phyloP scores from a whole-genome alignment of 1,139 yeast genomes.

The Arxiozyma slooffiae region DNA sequence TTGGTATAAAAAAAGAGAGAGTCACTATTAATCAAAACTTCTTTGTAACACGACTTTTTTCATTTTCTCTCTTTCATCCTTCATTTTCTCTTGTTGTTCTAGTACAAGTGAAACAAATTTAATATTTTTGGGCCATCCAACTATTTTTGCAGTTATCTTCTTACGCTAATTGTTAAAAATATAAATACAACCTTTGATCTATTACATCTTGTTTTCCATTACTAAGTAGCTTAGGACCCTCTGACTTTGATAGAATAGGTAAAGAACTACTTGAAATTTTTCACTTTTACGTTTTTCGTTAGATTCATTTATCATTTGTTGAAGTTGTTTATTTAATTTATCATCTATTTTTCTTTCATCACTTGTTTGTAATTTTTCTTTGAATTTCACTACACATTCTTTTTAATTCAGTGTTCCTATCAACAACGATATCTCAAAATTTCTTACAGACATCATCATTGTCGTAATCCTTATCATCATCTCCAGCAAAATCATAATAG shows the following conservation, averaged over 20 bases:
- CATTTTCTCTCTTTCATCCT: conserved; percentile 32
- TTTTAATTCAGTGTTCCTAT: conserved; percentile 23
- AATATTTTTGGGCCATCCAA: conserved; percentile 42
- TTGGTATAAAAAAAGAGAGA: too few relatives aligned
- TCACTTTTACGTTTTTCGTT: conserved; percentile 33
- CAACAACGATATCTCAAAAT: conserved; percentile 23
- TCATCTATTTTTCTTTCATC: conserved; percentile 41
- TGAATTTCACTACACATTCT: conserved; percentile 33
- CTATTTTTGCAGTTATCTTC: conserved; percentile 36
- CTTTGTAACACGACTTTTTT: conserved; percentile 31
- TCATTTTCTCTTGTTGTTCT: conserved; percentile 31
- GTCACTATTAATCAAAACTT: conserved; percentile 24
- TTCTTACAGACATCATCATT: conserved; percentile 14
- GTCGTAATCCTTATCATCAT: conserved; percentile 8
- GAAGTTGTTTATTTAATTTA: conserved; percentile 47
- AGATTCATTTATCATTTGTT: conserved; percentile 42
- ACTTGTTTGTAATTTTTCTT: conserved; percentile 30
- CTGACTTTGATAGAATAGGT: conserved; percentile 12
- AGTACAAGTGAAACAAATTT: conserved; percentile 39
- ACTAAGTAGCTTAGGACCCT: not conserved
- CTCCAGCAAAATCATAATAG: conserved; percentile 16
- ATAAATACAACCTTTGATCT: conserved; percentile 38
- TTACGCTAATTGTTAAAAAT: conserved; percentile 45
- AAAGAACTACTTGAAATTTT: conserved; percentile 18
- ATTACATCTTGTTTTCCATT: not conserved